Base-by-base conservation (phyloP, 2,329 filamentous ascomycete genomes). In the Ophiostoma perfectum region DNA sequence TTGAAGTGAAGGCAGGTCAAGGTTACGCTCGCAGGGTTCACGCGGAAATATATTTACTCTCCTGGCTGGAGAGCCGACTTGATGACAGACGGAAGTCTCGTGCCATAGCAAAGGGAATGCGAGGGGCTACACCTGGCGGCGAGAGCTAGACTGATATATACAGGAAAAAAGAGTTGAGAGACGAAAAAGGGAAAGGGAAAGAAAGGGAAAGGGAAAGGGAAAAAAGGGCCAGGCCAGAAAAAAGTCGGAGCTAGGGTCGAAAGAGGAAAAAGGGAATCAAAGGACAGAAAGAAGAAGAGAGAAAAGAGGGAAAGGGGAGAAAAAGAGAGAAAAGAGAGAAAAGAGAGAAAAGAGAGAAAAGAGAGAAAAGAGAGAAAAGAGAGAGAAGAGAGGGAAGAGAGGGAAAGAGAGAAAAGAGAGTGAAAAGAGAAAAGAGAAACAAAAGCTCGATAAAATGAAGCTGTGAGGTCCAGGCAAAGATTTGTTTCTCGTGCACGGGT, bases 41-140 rank as follows among this genome's bases (percentile, higher is more conserved):
- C 42, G 42, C 9, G 42, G 42, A 18, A 41, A 47, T 58, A 41
- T 38, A 27, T 64, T 75, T 64, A 62, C 75, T 77, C 76, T 76
- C 77, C 75, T 75, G 76, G 75, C 74, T 75, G 74, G 76, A 78
- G 74, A 73, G 75, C 76, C 73, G 39, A 65, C 76, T 75, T 78
- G 78, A 76, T 72, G 69, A 62, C 66, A 70, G 69, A 67, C 67
- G 45, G 58, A 73, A 77, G 76, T 78, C 77, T 80, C 77, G 78
- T 80, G 78, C 78, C 79, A 80, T 80, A 73, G 73, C 73, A 77
- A 70, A 73, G 73, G 74, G 76, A 69, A 70, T 60, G 73, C 74
- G 75, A 76, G 76, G 75, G 77, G 74, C 72, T 75, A 72, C 70
- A 71, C 68, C 70, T 73, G 73, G 75, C 36, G 63, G 66, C 66